Conservation (phyloP, 108 stramenopile genomes). For the Bacterosira constricta region DNA sequence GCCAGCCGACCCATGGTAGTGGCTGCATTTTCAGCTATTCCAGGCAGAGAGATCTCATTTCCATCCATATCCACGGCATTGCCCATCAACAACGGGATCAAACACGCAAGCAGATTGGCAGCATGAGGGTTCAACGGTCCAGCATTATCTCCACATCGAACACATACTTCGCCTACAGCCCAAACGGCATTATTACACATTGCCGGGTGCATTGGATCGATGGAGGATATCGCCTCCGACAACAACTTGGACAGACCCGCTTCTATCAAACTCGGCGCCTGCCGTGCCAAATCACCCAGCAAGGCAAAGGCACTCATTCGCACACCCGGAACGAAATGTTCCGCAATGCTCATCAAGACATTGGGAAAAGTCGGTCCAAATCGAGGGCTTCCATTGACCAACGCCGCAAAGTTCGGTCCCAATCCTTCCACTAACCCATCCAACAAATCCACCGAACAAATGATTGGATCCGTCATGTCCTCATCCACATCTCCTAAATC, state of each 20-base stretch:
- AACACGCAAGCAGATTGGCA: slow-evolving; percentile 58
- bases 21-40: slow-evolving; percentile 88
- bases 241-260: slow-evolving; percentile 68
- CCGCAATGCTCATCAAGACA: slow-evolving; percentile 62
- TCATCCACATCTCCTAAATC: slow-evolving; percentile 53
- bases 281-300: slow-evolving; percentile 87
- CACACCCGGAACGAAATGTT: slow-evolving; percentile 69
- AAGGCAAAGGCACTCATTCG: slow-evolving; percentile 91
- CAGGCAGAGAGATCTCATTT: slow-evolving; percentile 50
- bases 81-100: slow-evolving; percentile 85
- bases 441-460: slow-evolving; percentile 89
- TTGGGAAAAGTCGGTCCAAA: slow-evolving; percentile 68
- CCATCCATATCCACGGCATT: slow-evolving; percentile 42
- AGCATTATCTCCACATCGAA: slow-evolving; percentile 74
- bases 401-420: slow-evolving; percentile 72
- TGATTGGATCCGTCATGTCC: slow-evolving; percentile 89
- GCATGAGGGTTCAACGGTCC: slow-evolving; percentile 66
- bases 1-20: slow-evolving; percentile 88
- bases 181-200: slow-evolving; percentile 93
- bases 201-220: slow-evolving; percentile 62
- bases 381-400: slow-evolving; percentile 74
- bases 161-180: slow-evolving; percentile 92
- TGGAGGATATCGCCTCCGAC: slow-evolving; percentile 60
- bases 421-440: slow-evolving; percentile 91
- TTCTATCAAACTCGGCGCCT: slow-evolving; percentile 77